phyloP scores from a whole-genome alignment of 148 eudicot species.

The Chenopodium album region DNA sequence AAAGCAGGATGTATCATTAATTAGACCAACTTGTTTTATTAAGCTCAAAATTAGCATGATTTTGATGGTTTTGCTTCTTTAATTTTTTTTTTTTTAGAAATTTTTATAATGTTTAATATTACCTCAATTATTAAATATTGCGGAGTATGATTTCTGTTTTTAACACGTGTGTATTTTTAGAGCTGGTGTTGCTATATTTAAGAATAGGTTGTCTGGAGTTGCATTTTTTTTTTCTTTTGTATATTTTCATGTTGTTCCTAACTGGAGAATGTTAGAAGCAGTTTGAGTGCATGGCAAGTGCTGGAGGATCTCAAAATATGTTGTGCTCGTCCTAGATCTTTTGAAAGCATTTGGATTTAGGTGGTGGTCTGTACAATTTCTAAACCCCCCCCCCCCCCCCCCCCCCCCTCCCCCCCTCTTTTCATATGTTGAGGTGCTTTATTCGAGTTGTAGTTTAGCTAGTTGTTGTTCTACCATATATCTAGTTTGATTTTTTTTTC shows the following conservation, averaged over 20 bases:
- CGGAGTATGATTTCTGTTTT: no score
- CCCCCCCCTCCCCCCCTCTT: background rate
- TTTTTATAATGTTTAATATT: no score
- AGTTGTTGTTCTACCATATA: slow-evolving; percentile 15
- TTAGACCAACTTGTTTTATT: no score
- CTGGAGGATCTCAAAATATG: background rate
- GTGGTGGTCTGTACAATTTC: slow-evolving; percentile 20
- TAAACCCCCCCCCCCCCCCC: no score
- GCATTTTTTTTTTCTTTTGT: slow-evolving; percentile 14
- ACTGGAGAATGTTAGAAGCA: slow-evolving; percentile 12
- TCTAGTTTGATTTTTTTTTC: slow-evolving; percentile 14
- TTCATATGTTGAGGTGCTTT: background rate
- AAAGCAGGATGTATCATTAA: no score
- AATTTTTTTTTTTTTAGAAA: no score
- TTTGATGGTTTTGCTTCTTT: no score
- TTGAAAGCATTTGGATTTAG: background rate
- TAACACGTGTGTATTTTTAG: background rate
- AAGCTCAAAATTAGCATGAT: no score
- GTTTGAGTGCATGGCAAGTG: background rate
- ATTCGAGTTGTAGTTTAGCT: slow-evolving; percentile 17
- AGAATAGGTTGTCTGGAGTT: slow-evolving; percentile 27
- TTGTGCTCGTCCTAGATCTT: slow-evolving; percentile 11
- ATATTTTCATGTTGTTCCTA: slow-evolving; percentile 21
- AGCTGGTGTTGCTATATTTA: slow-evolving; percentile 25
- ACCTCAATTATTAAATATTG: no score